Evolutionary conservation across 2,329 filamentous ascomycete species (phyloP), one percentile per base, ranked within the genome.

Genomic region (Aspergillus pseudoterreus): DNA sequence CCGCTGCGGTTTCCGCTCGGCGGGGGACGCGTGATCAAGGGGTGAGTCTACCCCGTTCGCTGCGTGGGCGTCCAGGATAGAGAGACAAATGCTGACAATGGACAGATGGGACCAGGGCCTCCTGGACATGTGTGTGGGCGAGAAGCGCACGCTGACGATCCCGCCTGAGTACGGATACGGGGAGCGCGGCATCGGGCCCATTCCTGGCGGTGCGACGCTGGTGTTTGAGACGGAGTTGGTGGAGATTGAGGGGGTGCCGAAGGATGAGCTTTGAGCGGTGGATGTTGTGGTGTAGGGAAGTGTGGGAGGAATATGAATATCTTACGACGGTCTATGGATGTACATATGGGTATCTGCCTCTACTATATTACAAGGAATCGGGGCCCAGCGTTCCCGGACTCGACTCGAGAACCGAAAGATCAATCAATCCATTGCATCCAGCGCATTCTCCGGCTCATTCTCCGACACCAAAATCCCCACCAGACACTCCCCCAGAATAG

Each of bases 151-250:
- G 50, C 75, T 99, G 71, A 96, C 87, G 17, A 94, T 99, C 51
- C 90, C 91, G n/a, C 90, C 92, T 17, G 83, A 86, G 66, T 77
- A 87, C 66, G 94, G 84, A 44, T 99, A 97, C 72, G 94, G 94
- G 46, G 76, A 86, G 56, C 80, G 84, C 49, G 79, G 73, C 35
- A 82, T 89, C 68, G 91, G 91, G 1, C 90, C 91, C 19, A 97
- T 97, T 66, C 91, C 92, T 15, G 84, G 82, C 4, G 86, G 85
- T 30, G 84, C 88, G 60, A 95, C 90, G 52, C 74, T 97, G 65
- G 84, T 97, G 48, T 96, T 97, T 68, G 90, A 95, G 77, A 96
- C 92, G 43, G 90, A 96, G 75, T 77, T 97, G 59, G 78, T 96
- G 63, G 86, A 82, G 50, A 96, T 97, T 66, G 78, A 85, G 14